These are phyloP conservation scores for Cordyceps fumosorosea DNA, from an alignment of 2,329 filamentous ascomycete genomes.

Conservation along the genomic window DNA sequence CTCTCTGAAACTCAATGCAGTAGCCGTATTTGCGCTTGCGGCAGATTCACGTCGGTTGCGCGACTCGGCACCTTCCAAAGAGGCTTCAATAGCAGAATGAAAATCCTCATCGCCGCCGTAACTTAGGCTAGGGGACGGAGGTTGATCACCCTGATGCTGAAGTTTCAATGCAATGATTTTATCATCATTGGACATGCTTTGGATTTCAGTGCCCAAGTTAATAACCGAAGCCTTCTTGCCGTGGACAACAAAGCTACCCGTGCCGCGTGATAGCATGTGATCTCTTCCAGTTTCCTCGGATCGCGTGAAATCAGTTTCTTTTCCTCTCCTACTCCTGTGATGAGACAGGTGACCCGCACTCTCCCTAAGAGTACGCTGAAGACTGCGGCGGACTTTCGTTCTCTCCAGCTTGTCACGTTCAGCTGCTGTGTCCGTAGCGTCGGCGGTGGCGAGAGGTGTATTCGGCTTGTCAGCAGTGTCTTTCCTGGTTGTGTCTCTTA, in stretches of 20 bases:
- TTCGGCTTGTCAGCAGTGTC: constrained; percentile 29
- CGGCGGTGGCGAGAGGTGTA: constrained; percentile 28
- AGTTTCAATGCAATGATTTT: constrained; percentile 58
- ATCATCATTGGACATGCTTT: constrained; percentile 68
- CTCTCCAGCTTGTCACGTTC: constrained; percentile 49
- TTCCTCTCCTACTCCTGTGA: constrained; percentile 69
- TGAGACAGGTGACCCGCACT: constrained; percentile 59
- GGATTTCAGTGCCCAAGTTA: constrained; percentile 89
- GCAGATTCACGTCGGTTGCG: constrained; percentile 52
- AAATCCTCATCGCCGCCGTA: constrained; percentile 42
- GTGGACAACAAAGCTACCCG: constrained; percentile 90
- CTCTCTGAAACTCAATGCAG: constrained; percentile 58
- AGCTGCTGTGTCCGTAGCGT: constrained; percentile 25
- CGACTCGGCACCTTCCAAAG: constrained; percentile 35
- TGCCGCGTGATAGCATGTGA: constrained; percentile 68
- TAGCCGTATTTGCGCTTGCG: constrained; percentile 60
- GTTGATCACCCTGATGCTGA: constrained; percentile 35
- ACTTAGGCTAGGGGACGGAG: constrained; percentile 30
- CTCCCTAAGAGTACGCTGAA: constrained; percentile 86
- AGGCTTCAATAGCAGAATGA: constrained; percentile 41
- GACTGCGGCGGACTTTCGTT: constrained; percentile 71
- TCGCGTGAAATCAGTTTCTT: constrained; percentile 41
- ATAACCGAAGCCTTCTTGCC: constrained; percentile 97
- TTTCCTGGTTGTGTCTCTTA: constrained; percentile 35
- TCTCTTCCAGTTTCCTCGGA: constrained; percentile 41